Percentiles rank a stretch among this genome's conserved stretches.
Evolutionary conservation across 139 green algal species (phyloP).

Genomic region (Chlamydomonas asymmetrica): DNA sequence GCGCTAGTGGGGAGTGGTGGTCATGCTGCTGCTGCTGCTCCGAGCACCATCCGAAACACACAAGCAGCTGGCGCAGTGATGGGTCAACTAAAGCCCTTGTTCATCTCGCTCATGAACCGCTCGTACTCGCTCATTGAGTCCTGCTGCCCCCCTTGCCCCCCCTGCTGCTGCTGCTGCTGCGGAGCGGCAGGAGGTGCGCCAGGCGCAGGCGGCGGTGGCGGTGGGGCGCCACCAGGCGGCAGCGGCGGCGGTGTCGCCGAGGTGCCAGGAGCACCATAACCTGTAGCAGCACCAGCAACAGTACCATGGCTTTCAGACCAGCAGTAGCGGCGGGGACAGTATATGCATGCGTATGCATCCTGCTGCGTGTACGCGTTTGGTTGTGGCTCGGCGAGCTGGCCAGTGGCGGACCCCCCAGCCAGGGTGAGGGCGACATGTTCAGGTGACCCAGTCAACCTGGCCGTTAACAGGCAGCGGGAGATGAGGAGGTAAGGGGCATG

Average conservation of each 20-base stretch:
- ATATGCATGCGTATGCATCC: neutral
- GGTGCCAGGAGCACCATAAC: neutral
- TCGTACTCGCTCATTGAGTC: constrained; percentile 21
- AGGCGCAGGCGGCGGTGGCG: constrained; percentile 1
- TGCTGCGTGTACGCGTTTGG: neutral
- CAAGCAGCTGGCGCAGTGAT: too few species aligned
- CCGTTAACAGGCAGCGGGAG: too few species aligned
- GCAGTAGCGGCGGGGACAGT: constrained; percentile 11
- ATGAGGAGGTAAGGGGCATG: too few species aligned
- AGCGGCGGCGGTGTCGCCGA: neutral
- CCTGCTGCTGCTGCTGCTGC: neutral
- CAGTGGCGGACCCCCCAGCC: neutral
- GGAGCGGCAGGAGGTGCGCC: neutral
- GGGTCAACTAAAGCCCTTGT: too few species aligned
- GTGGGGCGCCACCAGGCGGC: neutral
- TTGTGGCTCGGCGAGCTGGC: neutral
- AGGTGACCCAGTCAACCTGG: too few species aligned
- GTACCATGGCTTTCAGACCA: neutral
- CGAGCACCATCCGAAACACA: too few species aligned
- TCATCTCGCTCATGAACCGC: constrained; percentile 39
- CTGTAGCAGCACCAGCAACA: too few species aligned
- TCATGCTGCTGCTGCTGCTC: too few species aligned
- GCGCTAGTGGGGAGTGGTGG: too few species aligned
- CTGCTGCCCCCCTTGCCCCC: neutral
- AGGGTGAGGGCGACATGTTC: neutral